A percentile compares a stretch with the other conserved stretches of the same genome.
Conservation (phyloP, 495 filamentous ascomycete species). For the Daldinia decipiens region DNA sequence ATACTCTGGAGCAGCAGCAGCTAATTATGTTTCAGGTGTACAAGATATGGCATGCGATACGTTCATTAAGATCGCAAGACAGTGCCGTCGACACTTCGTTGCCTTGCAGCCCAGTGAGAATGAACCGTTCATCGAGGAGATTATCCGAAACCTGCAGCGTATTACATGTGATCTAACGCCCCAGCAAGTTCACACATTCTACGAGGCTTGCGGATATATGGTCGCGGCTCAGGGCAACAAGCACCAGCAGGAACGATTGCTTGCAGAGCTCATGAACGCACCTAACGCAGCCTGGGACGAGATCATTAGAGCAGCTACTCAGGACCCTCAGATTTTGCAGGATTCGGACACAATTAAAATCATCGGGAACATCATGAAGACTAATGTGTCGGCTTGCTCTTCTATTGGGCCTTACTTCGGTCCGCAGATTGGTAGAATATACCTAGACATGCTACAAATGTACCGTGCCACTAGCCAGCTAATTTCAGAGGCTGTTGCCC, state of each 20-base stretch:
- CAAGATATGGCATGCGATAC: conserved; percentile 99
- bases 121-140: conserved; percentile 98
- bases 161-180: conserved; percentile 95
- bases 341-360: conserved; percentile 96
- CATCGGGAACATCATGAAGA: conserved; percentile 99
- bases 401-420: conserved; percentile 98
- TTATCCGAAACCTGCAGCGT: conserved; percentile 91
- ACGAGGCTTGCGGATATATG: conserved; percentile 99
- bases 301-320: conserved; percentile 86
- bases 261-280: conserved; percentile 89
- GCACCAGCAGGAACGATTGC: conserved; percentile 86
- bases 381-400: conserved; percentile 95
- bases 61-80: conserved; percentile 99
- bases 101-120: conserved; percentile 92
- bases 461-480: conserved; percentile 95
- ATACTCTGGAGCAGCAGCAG: conserved; percentile 4
- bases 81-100: conserved; percentile 97
- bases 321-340: conserved; percentile 83
- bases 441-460: conserved; percentile 99
- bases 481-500: conserved; percentile 88
- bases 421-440: conserved; percentile 98
- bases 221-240: conserved; percentile 97
- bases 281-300: conserved; percentile 95
- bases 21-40: conserved; percentile 68
- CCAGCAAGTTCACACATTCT: conserved; percentile 98